These are phyloP conservation scores for Bacterosira constricta DNA, from an alignment of 108 stramenopile species.

Conservation along the genomic window DNA sequence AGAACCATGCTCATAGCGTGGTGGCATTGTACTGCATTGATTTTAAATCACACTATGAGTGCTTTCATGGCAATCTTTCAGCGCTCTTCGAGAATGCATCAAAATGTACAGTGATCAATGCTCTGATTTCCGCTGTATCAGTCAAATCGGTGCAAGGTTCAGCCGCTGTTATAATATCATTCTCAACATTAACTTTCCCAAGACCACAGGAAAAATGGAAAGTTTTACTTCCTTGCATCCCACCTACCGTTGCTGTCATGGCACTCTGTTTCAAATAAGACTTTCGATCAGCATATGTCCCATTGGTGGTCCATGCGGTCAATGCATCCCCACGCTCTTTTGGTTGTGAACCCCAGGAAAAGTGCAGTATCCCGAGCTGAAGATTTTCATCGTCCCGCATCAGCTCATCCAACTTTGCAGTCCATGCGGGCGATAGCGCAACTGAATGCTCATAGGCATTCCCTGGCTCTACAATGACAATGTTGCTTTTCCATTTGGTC, in stretches of 20 bases:
- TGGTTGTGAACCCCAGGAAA: conserved; percentile 28
- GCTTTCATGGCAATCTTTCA: too few species aligned
- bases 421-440: conserved; percentile 12
- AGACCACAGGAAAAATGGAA: conserved; percentile 33
- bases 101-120: conserved; percentile 16
- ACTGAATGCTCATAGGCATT: conserved; percentile 15
- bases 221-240: conserved; percentile 13
- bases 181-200: conserved; percentile 14
- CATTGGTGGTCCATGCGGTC: conserved; percentile 3
- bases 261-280: conserved; percentile 18
- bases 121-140: conserved; percentile 27
- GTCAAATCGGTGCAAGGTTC: conserved; percentile 22
- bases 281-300: conserved; percentile 1
- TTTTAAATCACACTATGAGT: too few species aligned
- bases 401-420: conserved; percentile 2
- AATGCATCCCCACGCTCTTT: conserved; percentile 19
- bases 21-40: too few species aligned
- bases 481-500: conserved; percentile 7
- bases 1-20: too few species aligned
- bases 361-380: conserved; percentile 33
- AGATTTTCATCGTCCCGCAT: conserved; percentile 2
- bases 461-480: conserved; percentile 37
- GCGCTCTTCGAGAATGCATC: conserved; percentile 31
- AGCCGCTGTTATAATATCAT: conserved; percentile 17
- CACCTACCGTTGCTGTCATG: conserved; percentile 1